These are phyloP conservation scores for Candida pini DNA, from an alignment of 805 yeast species.

Conservation along the genomic window DNA sequence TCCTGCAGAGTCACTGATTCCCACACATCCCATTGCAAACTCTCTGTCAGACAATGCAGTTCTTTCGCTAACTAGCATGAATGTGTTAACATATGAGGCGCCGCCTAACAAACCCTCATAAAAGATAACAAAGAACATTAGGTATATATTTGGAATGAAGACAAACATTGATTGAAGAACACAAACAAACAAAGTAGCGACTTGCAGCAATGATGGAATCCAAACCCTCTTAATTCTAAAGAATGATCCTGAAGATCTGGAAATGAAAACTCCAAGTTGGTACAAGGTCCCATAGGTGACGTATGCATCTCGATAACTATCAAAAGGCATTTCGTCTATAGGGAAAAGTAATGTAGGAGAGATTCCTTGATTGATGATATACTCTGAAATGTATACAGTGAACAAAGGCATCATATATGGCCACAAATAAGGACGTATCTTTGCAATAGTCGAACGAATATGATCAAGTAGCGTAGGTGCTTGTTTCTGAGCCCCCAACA, in stretches of 20 bases:
- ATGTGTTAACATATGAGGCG: constrained; percentile 83
- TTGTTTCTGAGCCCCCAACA: neutral
- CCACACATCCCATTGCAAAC: constrained; percentile 78
- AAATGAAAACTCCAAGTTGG: constrained; percentile 88
- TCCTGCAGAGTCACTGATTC: constrained; percentile 81
- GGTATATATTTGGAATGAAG: constrained; percentile 54
- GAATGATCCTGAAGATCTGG: constrained; percentile 75
- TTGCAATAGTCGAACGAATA: constrained; percentile 21
- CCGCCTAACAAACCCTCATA: constrained; percentile 94
- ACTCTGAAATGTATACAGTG: constrained; percentile 81
- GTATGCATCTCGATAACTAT: constrained; percentile 73
- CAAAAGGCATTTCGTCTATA: constrained; percentile 62
- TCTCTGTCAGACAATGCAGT: constrained; percentile 51
- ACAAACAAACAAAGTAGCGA: constrained; percentile 52
- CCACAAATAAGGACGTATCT: constrained; percentile 38
- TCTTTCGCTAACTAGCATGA: constrained; percentile 65
- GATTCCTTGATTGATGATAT: constrained; percentile 85
- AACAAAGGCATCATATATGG: constrained; percentile 83
- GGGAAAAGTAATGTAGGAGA: constrained; percentile 86
- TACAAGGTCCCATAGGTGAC: constrained; percentile 88
- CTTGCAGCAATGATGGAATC: constrained; percentile 61
- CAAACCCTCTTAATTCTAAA: constrained; percentile 55
- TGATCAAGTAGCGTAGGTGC: constrained; percentile 8
- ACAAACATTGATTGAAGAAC: constrained; percentile 59
- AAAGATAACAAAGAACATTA: constrained; percentile 57